Evolutionary conservation across 163 green algal genomes (phyloP).

Genomic region (Scenedesmus sp.): DNA sequence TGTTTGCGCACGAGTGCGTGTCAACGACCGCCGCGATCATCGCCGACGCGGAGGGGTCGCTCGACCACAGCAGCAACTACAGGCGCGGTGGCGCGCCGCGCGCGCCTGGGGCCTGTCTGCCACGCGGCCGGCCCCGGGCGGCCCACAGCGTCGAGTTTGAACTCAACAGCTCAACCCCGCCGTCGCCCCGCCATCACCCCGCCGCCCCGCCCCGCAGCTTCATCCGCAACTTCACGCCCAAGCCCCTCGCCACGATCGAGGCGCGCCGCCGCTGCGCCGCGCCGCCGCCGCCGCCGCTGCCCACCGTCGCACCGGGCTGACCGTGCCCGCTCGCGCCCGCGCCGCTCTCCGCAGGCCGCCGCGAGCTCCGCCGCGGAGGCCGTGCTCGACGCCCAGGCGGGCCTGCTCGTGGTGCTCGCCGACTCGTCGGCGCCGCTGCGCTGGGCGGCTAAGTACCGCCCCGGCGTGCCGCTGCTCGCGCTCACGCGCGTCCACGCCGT

Average conservation of each 20-base stretch:
- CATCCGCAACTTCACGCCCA: slow-evolving; percentile 64
- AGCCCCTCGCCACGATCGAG: slow-evolving; percentile 70
- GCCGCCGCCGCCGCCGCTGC: too few species aligned
- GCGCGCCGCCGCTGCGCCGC: slow-evolving; percentile 36
- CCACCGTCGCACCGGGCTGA: too few species aligned
- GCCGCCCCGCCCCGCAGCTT: slow-evolving; percentile 47
- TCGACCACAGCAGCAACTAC: too few species aligned
- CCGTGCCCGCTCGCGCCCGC: too few species aligned
- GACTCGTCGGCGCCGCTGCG: slow-evolving; percentile 30
- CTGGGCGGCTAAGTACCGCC: slow-evolving; percentile 38
- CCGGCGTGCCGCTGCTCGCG: slow-evolving; percentile 69
- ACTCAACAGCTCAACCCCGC: too few species aligned
- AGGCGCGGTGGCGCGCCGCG: too few species aligned
- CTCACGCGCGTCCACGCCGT: slow-evolving; percentile 46
- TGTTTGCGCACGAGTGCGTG: slow-evolving; percentile 65
- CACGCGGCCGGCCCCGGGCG: too few species aligned
- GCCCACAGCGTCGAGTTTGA: too few species aligned
- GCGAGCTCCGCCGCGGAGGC: slow-evolving; percentile 41
- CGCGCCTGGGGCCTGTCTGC: too few species aligned
- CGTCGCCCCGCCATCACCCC: too few species aligned
- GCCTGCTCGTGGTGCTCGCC: slow-evolving; percentile 18
- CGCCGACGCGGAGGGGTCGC: slow-evolving; percentile 64
- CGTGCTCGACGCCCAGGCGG: slow-evolving; percentile 45
- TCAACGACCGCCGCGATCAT: slow-evolving; percentile 65
- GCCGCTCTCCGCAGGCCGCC: slow-evolving; percentile 21